phyloP scores from a whole-genome alignment of 2,329 filamentous ascomycete genomes.

The Botrytis galanthina region DNA sequence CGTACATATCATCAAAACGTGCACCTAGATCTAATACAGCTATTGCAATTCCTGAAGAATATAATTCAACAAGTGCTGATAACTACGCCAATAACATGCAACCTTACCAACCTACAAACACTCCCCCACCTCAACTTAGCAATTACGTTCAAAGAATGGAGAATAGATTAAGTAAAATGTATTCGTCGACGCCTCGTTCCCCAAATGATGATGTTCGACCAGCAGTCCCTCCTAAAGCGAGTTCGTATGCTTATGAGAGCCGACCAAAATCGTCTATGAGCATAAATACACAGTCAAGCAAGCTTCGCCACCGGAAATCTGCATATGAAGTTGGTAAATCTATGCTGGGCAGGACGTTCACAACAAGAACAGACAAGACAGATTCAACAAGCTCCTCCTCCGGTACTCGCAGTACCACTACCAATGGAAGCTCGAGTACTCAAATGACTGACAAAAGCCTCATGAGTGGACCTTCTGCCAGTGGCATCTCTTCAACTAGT shows the following conservation, averaged over 20 bases:
- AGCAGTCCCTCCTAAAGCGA: slow-evolving; percentile 48
- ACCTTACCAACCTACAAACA: slow-evolving; percentile 46
- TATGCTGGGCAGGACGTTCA: slow-evolving; percentile 74
- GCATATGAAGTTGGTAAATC: slow-evolving; percentile 73
- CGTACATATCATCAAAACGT: slow-evolving; percentile 36
- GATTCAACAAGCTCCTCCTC: slow-evolving; percentile 76
- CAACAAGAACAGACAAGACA: slow-evolving; percentile 74
- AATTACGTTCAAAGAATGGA: slow-evolving; percentile 95
- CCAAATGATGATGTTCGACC: slow-evolving; percentile 31
- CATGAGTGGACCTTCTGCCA: slow-evolving; percentile 91
- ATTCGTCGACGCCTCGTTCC: slow-evolving; percentile 26
- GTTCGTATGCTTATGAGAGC: slow-evolving; percentile 40
- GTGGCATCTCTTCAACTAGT: slow-evolving; percentile 90
- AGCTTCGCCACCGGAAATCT: slow-evolving; percentile 65
- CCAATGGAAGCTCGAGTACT: slow-evolving; percentile 65
- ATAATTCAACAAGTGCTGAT: slow-evolving; percentile 55
- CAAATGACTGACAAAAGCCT: slow-evolving; percentile 79
- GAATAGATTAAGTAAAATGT: slow-evolving; percentile 56
- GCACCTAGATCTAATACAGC: slow-evolving; percentile 66
- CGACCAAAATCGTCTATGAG: slow-evolving; percentile 60
- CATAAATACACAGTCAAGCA: slow-evolving; percentile 42
- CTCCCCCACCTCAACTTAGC: slow-evolving; percentile 67
- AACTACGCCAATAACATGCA: slow-evolving; percentile 27
- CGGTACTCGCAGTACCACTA: slow-evolving; percentile 65
- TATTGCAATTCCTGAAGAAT: slow-evolving; percentile 57